These are phyloP conservation scores for Rhodomyrtus tomentosa DNA, from an alignment of 345 rosid species.

Conservation along the genomic window DNA sequence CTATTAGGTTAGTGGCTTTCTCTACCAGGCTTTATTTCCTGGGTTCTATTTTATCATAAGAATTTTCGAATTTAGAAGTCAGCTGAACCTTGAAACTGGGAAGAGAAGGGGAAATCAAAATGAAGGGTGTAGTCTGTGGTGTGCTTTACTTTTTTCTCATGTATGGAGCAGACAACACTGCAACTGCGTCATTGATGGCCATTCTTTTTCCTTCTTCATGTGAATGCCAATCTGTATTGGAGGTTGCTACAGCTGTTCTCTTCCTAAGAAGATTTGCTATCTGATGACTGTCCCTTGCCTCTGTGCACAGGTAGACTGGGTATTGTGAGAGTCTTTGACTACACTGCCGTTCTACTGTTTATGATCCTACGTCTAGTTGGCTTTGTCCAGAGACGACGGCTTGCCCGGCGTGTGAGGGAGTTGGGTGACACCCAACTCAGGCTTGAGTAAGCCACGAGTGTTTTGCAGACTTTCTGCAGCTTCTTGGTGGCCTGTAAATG, in stretches of 20 bases:
- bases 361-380: slow-evolving; percentile 55
- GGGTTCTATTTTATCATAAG: neutral
- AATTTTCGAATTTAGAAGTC: neutral
- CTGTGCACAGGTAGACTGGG: slow-evolving; percentile 39
- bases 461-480: neutral
- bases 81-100: neutral
- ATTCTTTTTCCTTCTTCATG: neutral
- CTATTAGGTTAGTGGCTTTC: too few species aligned
- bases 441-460: neutral
- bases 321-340: slow-evolving; percentile 49
- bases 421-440: slow-evolving; percentile 30
- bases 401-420: slow-evolving; percentile 45
- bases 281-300: neutral
- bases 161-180: neutral
- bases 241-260: neutral
- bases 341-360: slow-evolving; percentile 35
- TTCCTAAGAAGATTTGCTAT: neutral
- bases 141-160: neutral
- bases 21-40: too few species aligned
- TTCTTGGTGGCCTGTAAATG: neutral
- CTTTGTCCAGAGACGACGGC: slow-evolving; percentile 36
- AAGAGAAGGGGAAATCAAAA: neutral
- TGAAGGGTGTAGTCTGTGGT: neutral
- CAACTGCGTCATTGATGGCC: neutral
- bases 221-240: neutral